Base-by-base conservation (phyloP, 805 yeast genomes). In the Grigorovia transvaalensis region DNA sequence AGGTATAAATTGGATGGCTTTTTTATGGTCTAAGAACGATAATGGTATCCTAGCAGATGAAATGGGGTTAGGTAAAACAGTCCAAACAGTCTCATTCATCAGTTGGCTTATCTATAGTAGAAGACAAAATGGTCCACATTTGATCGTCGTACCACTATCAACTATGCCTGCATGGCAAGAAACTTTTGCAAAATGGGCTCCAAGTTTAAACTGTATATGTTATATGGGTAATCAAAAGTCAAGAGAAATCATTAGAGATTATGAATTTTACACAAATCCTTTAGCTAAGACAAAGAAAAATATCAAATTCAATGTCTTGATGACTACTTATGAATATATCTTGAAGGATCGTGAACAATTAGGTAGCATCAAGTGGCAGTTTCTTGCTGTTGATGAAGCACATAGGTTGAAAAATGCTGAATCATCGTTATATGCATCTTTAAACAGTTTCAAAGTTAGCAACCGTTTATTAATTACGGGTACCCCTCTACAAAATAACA, bases 111-210 rank as follows among this genome's bases (percentile, higher is more conserved):
- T 93, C 43, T 93, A 85, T 67, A 95, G 97, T 4, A 81, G 99
- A 66, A 80, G 96, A 69, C 99, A 93, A 65, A 87, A 90, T 68
- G 99, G 99, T 8, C 99, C 99, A 2, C 97, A 91, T 68, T 65
- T 93, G 45, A 93, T 93, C 18, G 99, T 93, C 33, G 99, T 93
- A 8, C 99, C 99, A 0, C 72, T 93, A 52, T 86, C 96, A 1
- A 93, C 99, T 0, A 82, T 93, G 51, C 96, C 98, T 2, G 96
- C 99, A 0, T 93, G 99, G 99, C 98, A 93, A 71, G 99, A 93
- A 65, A 93, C 99, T 2, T 88, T 93, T 68, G 98, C 93, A 60
- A 80, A 82, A 62, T 93, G 99, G 99, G 79, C 99, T 0, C 98
- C 99, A 1, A 98, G 90, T 64, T 74, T 93, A 54, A 93, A 95